Base-by-base conservation (phyloP, 768 basidiomycete genomes). In the Rhodotorula sphaerocarpa region DNA sequence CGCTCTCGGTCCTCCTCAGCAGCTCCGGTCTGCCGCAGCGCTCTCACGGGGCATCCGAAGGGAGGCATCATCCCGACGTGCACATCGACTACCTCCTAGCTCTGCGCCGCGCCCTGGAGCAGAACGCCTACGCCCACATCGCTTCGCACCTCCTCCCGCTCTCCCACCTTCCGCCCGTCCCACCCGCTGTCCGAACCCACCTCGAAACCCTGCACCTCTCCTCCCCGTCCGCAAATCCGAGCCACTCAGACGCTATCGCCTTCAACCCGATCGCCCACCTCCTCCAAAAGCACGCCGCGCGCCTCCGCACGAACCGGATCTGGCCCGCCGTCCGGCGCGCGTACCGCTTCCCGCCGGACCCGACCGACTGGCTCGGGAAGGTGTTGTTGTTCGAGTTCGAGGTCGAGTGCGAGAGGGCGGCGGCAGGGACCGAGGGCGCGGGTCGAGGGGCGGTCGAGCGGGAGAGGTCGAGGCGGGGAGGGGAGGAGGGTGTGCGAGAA, bases 381-480 rank as follows among this genome's bases (percentile, higher is more conserved):
- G 45, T 48, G 50, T 31, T 65, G n/a, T 16, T 65, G 36, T 65
- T 59, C 44, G 58, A 56, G 18, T 56, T 59, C 27, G 57, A 65
- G 34, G 57, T 48, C 12, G 27, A 41, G 33, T 7, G 20, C 34
- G 33, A 20, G 39, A 34, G 42, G 34, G n/a, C n/a, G n/a, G n/a
- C 21, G 41, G 55, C 44, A 47, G n/a, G 10, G 31, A 7, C 36
- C 21, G 44, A 46, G 45, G n/a, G 46, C n/a, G n/a, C 33, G 41
- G 46, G 36, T 21, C 20, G n/a, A 21, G 34, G 7, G 20, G 47
- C 36, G 36, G 10, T 16, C 10, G 10, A 44, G 23, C 43, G 43
- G 20, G 12, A 31, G 55, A 46, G 30, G 16, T 23, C n/a, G 56
- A 36, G 36, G 20, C n/a, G 33, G 41, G 33, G 30, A 42, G 55